phyloP scores from a whole-genome alignment of 192 early-diverging fungal species.

The Chytriomyces sp. region DNA sequence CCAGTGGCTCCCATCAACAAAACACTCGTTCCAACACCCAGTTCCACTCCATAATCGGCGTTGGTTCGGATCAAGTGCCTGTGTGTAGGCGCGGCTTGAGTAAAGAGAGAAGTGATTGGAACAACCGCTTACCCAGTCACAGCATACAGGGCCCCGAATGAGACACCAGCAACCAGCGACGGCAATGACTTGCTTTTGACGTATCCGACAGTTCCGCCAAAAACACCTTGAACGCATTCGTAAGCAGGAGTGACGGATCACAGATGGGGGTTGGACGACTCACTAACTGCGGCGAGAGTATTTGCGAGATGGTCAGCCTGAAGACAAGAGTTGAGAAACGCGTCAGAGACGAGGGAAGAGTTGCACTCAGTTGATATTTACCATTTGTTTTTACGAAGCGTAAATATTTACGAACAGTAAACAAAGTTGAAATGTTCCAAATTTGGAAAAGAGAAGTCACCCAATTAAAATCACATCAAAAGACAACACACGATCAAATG shows the following conservation, averaged over 20 bases:
- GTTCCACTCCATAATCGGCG: constrained; percentile 52
- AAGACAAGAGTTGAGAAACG: too few relatives aligned
- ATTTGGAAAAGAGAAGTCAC: too few relatives aligned
- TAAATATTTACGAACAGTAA: too few relatives aligned
- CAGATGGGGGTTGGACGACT: constrained; percentile 1
- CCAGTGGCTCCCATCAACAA: constrained; percentile 50
- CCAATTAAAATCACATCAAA: too few relatives aligned
- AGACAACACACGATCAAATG: background rate
- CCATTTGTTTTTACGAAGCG: too few relatives aligned
- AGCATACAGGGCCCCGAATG: constrained; percentile 51
- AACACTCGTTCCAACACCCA: constrained; percentile 47
- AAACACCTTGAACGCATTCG: constrained; percentile 7
- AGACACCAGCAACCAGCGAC: constrained; percentile 53
- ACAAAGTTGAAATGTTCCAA: too few relatives aligned
- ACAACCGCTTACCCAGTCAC: constrained; percentile 41
- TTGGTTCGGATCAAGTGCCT: constrained; percentile 56
- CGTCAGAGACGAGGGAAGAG: too few relatives aligned
- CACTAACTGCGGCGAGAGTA: constrained; percentile 29
- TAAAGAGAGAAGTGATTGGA: background rate
- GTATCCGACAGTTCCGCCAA: constrained; percentile 57
- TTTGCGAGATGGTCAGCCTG: constrained; percentile 33
- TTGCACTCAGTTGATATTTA: too few relatives aligned
- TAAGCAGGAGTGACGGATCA: background rate
- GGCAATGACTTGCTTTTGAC: constrained; percentile 40
- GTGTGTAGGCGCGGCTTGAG: background rate